These are phyloP conservation scores for Nepenthes alata DNA, from an alignment of 179 eudicot genomes.

Conservation along the genomic window DNA sequence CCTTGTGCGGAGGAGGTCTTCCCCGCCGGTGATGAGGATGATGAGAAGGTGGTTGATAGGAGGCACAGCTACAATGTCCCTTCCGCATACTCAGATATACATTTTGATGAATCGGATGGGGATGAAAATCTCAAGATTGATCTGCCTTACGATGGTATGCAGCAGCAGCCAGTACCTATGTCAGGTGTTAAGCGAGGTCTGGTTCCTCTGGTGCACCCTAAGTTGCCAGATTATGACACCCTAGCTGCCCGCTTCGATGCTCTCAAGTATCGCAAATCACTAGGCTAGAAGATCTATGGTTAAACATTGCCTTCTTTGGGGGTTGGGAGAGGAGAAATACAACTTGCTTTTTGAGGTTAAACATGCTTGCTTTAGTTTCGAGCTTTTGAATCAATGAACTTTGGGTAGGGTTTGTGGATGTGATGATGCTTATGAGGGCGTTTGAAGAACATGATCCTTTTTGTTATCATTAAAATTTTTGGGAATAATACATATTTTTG, in stretches of 20 bases:
- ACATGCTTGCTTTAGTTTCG: too few relatives aligned
- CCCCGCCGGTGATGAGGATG: constrained; percentile 3
- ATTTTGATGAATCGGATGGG: constrained; percentile 71
- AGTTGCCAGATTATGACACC: constrained; percentile 80
- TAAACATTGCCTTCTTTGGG: too few relatives aligned
- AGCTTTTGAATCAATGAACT: too few relatives aligned
- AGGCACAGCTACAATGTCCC: constrained; percentile 51
- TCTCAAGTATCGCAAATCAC: constrained; percentile 49
- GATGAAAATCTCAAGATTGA: constrained; percentile 52
- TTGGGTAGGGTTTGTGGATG: too few relatives aligned
- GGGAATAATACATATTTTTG: background rate
- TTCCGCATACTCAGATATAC: constrained; percentile 32
- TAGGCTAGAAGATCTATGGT: constrained; percentile 2
- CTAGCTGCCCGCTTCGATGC: constrained; percentile 81
- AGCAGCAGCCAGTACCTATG: constrained; percentile 15
- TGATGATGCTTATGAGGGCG: too few relatives aligned
- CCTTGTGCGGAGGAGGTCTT: constrained; percentile 10
- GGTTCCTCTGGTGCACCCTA: constrained; percentile 53
- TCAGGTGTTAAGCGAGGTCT: constrained; percentile 11
- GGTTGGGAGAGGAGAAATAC: too few relatives aligned
- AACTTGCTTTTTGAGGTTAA: too few relatives aligned
- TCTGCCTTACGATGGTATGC: constrained; percentile 15
- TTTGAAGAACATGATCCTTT: too few relatives aligned
- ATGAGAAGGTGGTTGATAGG: constrained; percentile 15
- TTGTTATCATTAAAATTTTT: too few relatives aligned